These are phyloP conservation scores for Penicillium nordicum DNA, from an alignment of 2,329 filamentous ascomycete species.

Conservation along the genomic window DNA sequence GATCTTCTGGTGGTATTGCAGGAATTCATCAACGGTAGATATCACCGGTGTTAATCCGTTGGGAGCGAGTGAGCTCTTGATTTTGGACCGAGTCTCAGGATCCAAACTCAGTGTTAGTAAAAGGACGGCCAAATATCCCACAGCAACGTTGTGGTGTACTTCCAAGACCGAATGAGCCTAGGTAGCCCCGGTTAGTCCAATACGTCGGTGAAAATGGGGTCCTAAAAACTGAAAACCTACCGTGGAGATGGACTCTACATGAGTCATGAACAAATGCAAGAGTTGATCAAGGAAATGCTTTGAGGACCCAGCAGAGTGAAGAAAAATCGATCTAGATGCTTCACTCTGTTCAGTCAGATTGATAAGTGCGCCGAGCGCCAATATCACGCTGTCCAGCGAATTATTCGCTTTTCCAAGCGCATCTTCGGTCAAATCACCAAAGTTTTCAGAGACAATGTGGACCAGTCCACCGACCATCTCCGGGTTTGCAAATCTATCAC, in stretches of 20 bases:
- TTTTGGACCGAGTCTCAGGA: constrained; percentile 40
- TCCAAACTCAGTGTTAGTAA: constrained; percentile 75
- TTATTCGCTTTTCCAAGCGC: constrained; percentile 45
- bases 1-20: constrained; percentile 57
- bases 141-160: constrained; percentile 73
- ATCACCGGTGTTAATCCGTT: constrained; percentile 51
- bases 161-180: constrained; percentile 60
- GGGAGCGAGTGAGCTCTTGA: constrained; percentile 45
- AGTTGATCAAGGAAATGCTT: constrained; percentile 56
- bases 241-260: constrained; percentile 63
- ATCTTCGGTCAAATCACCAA: constrained; percentile 29
- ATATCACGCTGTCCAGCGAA: constrained; percentile 68
- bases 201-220: background rate
- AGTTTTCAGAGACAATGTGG: constrained; percentile 34
- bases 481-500: constrained; percentile 60
- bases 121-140: constrained; percentile 81
- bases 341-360: constrained; percentile 80
- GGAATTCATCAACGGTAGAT: constrained; percentile 60
- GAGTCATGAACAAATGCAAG: constrained; percentile 64
- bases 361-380: constrained; percentile 78
- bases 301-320: constrained; percentile 38
- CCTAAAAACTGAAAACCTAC: constrained; percentile 48
- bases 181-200: constrained; percentile 13
- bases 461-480: constrained; percentile 39
- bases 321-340: constrained; percentile 53